A percentile compares a stretch with the other conserved stretches of the same genome.
phyloP scores from a whole-genome alignment of 78 protist species.

The Mastigamoeba balamuthi region DNA sequence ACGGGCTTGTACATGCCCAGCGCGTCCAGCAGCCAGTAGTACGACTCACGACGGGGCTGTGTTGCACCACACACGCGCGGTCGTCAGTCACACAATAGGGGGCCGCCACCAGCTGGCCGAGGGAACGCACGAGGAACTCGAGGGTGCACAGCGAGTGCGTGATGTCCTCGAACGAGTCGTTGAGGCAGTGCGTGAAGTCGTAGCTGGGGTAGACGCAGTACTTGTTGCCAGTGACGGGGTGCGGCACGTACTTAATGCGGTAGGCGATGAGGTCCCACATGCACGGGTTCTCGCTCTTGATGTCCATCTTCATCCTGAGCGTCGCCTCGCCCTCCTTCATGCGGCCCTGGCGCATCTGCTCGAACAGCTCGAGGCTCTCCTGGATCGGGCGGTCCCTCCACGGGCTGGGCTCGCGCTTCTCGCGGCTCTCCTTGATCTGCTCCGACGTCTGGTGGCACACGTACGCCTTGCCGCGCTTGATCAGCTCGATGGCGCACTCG shows the following conservation, averaged over 20 bases:
- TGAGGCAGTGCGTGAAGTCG: slow-evolving; percentile 97
- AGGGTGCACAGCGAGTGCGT: slow-evolving; percentile 98
- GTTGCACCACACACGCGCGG: background rate
- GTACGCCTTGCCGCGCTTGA: slow-evolving; percentile 80
- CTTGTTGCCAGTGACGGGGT: slow-evolving; percentile 80
- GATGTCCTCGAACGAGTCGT: slow-evolving; percentile 94
- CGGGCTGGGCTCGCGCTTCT: slow-evolving; percentile 56
- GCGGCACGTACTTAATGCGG: slow-evolving; percentile 74
- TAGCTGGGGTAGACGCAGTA: slow-evolving; percentile 97
- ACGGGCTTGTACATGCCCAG: slow-evolving; percentile 83
- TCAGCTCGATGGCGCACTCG: slow-evolving; percentile 85
- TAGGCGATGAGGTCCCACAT: slow-evolving; percentile 89
- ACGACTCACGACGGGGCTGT: slow-evolving; percentile 63
- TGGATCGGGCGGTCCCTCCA: slow-evolving; percentile 85
- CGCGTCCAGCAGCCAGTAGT: slow-evolving; percentile 90
- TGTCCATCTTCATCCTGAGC: slow-evolving; percentile 89
- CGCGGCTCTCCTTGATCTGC: slow-evolving; percentile 50
- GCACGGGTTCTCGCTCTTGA: slow-evolving; percentile 64
- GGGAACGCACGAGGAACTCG: slow-evolving; percentile 80
- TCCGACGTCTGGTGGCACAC: slow-evolving; percentile 78
- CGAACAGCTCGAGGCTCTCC: slow-evolving; percentile 77
- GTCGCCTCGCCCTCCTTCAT: slow-evolving; percentile 79
- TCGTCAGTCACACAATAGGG: no score
- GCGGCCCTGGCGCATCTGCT: slow-evolving; percentile 83
- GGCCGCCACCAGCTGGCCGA: no score